Base-by-base conservation (phyloP, 352 stramenopile species). In the Globisporangium uncinulatum region DNA sequence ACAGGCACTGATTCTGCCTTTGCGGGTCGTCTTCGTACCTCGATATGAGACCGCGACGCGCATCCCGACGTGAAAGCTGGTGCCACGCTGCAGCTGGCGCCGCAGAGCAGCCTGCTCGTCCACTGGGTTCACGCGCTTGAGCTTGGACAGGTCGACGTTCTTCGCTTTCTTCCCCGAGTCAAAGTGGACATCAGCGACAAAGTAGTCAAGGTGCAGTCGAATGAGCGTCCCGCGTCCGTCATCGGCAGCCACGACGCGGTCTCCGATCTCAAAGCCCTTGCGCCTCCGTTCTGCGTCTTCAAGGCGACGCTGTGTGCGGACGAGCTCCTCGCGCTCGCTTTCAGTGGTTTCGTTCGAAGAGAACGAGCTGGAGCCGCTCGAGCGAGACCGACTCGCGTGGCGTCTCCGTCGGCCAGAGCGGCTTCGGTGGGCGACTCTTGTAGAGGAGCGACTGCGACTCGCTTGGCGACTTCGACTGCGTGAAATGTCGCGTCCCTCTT, bases 121-220 rank as follows among this genome's bases (percentile, higher is more conserved):
- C 2, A 54, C 3, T 3, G 50, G 43, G 32, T 63, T 43, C 29
- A 73, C n/a, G 29, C 62, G 54, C 21, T 48, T 34, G 8, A 92
- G 62, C 21, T 69, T 65, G 19, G 63, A 66, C 21, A 92, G 53
- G 17, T 77, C 76, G 20, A 92, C 67, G 62, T 92, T 92, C 56
- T 79, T 76, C 7, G 69, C 42, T 29, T 64, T 73, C 8, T 66
- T 63, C 8, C 82, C 79, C 11, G 52, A 86, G 56, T 92, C 78
- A 56, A 86, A 87, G 49, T 84, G 77, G 0, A 90, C 68, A 31
- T 89, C 79, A 0, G 71, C 78, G 6, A 90, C 79, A 52, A 86
- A 85, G 32, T 84, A 92, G 57, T 83, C 73, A 13, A 63, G 61
- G 45, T 89, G 86, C 7, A 89, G 29, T 6, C 79, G 78, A 34